phyloP scores from a whole-genome alignment of 2,329 filamentous ascomycete species.

The Trichoderma arundinaceum region DNA sequence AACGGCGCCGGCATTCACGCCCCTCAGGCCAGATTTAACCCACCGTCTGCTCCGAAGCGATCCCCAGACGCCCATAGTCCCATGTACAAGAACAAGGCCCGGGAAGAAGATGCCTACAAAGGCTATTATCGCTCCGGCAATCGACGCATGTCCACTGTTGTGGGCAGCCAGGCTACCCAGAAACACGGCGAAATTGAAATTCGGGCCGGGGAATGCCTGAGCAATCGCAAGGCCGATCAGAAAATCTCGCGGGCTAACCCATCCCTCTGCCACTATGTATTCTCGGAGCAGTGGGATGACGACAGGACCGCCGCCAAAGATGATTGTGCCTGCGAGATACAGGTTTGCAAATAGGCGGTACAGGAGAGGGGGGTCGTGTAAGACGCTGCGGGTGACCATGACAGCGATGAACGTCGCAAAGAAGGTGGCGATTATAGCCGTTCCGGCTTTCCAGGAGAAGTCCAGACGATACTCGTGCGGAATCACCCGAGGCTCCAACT shows the following conservation, averaged over 20 bases:
- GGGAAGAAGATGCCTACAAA: constrained; percentile 60
- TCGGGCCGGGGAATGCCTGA: constrained; percentile 66
- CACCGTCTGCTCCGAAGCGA: constrained; percentile 52
- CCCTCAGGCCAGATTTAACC: constrained; percentile 58
- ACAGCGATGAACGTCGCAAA: constrained; percentile 61
- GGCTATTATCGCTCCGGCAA: constrained; percentile 57
- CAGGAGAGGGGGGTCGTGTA: constrained; percentile 49
- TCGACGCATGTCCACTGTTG: constrained; percentile 43
- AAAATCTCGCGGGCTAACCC: constrained; percentile 74
- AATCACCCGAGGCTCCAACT: constrained; percentile 41
- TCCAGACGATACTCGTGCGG: constrained; percentile 42
- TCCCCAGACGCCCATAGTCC: constrained; percentile 62
- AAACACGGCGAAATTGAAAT: constrained; percentile 62
- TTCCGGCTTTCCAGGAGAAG: constrained; percentile 54
- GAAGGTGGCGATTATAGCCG: constrained; percentile 54
- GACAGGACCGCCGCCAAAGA: constrained; percentile 68
- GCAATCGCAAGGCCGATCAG: constrained; percentile 74
- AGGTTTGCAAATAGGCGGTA: constrained; percentile 73
- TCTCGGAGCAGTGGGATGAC: constrained; percentile 68
- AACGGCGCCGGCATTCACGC: constrained; percentile 65
- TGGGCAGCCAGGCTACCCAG: constrained; percentile 58
- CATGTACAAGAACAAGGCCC: constrained; percentile 55
- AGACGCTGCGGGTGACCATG: constrained; percentile 57
- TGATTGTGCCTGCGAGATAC: constrained; percentile 74
- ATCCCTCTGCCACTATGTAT: constrained; percentile 69